Conservation (phyloP, 345 rosid species). For the Cardamine occulta region DNA sequence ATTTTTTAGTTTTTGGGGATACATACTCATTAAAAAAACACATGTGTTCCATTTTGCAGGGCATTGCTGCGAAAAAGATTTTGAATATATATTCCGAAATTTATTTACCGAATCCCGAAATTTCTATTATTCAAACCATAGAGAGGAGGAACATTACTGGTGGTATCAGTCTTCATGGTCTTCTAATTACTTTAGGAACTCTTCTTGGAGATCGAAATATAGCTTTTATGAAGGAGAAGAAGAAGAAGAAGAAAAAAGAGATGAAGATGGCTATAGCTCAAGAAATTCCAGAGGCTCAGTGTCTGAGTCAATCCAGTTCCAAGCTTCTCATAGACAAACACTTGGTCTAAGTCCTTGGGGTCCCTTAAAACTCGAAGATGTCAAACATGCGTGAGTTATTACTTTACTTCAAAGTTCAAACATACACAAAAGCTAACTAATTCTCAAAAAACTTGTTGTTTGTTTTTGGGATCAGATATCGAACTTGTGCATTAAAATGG, state of each 20-base stretch:
- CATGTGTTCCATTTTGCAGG: slow-evolving; percentile 45
- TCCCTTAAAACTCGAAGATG: slow-evolving; percentile 70
- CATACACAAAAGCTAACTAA: not conserved
- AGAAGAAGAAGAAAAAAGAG: not conserved
- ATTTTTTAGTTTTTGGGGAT: not conserved
- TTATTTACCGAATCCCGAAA: slow-evolving; percentile 53
- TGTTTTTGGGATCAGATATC: slow-evolving; percentile 52
- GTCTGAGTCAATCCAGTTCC: slow-evolving; percentile 33
- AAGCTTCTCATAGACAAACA: slow-evolving; percentile 63
- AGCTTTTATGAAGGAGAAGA: slow-evolving; percentile 42
- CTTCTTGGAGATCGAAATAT: slow-evolving; percentile 49
- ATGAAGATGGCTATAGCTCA: slow-evolving; percentile 27
- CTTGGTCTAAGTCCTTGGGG: slow-evolving; percentile 73
- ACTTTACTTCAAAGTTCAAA: not conserved
- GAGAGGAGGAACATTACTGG: slow-evolving; percentile 50
- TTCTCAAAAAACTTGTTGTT: slow-evolving; percentile 7
- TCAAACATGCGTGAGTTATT: slow-evolving; percentile 74
- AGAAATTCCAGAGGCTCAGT: slow-evolving; percentile 33
- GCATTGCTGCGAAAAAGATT: slow-evolving; percentile 54
- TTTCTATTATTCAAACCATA: slow-evolving; percentile 53
- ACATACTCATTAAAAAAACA: not conserved
- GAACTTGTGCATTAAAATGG: slow-evolving; percentile 84
- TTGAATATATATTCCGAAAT: slow-evolving; percentile 55
- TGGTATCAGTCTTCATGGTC: slow-evolving; percentile 38
- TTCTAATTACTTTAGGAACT: slow-evolving; percentile 47